Evolutionary conservation across 768 basidiomycete species (phyloP).

Genomic region (Clavaria fumosa): DNA sequence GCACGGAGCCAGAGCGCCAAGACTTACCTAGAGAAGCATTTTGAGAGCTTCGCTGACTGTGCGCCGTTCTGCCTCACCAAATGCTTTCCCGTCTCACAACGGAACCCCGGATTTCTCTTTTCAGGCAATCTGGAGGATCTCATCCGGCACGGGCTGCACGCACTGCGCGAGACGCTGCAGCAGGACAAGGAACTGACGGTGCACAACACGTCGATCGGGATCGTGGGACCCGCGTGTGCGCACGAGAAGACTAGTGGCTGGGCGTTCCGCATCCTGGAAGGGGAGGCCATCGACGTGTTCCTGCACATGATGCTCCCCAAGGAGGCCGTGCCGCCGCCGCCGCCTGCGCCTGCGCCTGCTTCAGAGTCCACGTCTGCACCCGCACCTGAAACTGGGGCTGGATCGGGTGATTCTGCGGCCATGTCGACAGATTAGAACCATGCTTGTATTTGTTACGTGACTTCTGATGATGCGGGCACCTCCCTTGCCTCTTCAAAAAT

Average conservation of each 20-base stretch:
- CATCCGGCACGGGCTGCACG: slow-evolving; percentile 85
- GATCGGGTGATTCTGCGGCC: too few relatives aligned
- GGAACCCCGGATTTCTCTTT: not conserved
- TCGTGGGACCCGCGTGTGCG: slow-evolving; percentile 60
- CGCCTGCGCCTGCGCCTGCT: slow-evolving; percentile 22
- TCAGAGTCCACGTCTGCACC: slow-evolving; percentile 28
- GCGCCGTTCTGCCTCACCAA: slow-evolving; percentile 18
- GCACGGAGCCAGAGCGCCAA: slow-evolving; percentile 97
- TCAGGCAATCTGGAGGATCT: slow-evolving; percentile 75
- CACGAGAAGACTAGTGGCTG: slow-evolving; percentile 42
- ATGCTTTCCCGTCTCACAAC: too few relatives aligned
- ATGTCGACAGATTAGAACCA: too few relatives aligned
- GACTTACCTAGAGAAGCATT: slow-evolving; percentile 95
- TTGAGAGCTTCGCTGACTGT: slow-evolving; percentile 78
- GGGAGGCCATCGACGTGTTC: slow-evolving; percentile 57
- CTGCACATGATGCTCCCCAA: slow-evolving; percentile 68
- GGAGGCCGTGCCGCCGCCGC: slow-evolving; percentile 27
- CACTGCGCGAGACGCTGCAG: slow-evolving; percentile 90
- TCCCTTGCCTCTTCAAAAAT: too few relatives aligned
- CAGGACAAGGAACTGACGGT: slow-evolving; percentile 94
- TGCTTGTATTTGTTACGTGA: too few relatives aligned
- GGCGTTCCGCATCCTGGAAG: slow-evolving; percentile 80
- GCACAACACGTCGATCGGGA: slow-evolving; percentile 90
- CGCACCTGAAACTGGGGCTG: too few relatives aligned
- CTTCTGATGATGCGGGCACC: too few relatives aligned